phyloP scores from a whole-genome alignment of 179 eudicot species.

The Corrigiola litoralis region DNA sequence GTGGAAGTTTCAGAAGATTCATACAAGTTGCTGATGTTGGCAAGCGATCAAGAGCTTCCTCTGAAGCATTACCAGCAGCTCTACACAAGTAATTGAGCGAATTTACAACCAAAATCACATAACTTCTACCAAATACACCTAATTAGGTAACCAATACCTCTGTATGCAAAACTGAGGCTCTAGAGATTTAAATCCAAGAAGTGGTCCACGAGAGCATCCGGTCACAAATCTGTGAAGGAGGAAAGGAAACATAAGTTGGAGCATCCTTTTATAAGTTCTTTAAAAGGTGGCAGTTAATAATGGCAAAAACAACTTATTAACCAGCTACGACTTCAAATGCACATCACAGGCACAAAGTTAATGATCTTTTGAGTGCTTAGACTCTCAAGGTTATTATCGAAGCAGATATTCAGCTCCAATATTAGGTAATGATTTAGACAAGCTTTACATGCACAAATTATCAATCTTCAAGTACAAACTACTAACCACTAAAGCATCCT shows the following conservation, averaged over 20 bases:
- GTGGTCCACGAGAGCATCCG: conserved; percentile 97
- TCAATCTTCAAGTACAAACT: too few relatives aligned
- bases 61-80: conserved; percentile 86
- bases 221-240: conserved; percentile 69
- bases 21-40: conserved; percentile 99
- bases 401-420: too few relatives aligned
- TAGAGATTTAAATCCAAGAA: conserved; percentile 85
- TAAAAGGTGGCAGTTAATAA: background rate
- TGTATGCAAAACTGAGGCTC: conserved; percentile 94
- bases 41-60: conserved; percentile 81
- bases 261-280: background rate
- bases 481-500: too few relatives aligned
- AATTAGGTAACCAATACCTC: conserved; percentile 45
- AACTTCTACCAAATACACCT: too few relatives aligned
- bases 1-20: conserved; percentile 97
- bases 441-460: too few relatives aligned
- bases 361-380: too few relatives aligned
- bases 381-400: too few relatives aligned
- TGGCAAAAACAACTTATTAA: background rate
- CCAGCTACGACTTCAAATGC: background rate
- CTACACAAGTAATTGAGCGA: conserved; percentile 26
- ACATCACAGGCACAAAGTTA: background rate
- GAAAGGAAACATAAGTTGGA: background rate
- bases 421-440: too few relatives aligned
- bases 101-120: conserved; percentile 9